Base-by-base conservation (phyloP, 2,329 filamentous ascomycete species). In the Diaporthe citri region DNA sequence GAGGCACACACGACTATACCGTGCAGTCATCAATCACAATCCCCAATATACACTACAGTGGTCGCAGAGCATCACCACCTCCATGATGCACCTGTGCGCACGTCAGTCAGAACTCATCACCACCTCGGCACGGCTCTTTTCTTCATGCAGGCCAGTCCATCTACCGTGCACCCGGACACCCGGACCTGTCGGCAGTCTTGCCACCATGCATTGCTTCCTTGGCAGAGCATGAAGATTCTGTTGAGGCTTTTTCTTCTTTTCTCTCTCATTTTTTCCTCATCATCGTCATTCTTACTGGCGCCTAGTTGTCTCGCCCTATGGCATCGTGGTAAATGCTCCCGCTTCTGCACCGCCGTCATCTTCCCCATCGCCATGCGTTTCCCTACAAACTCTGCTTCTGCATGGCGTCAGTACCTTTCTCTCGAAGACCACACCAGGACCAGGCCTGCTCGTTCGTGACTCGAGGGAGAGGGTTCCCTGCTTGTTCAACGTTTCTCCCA, bases 121-220 rank as follows among this genome's bases (percentile, higher is more conserved):
- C 52, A 34, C 43, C 43, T 48, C 43, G 43, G 43, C 43, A 48
- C 20, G 43, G 17, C 43, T 22, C 17, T 48, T 8, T 48, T 8
- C 52, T 56, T 55, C 51, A 31, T 52, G 48, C 48, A 25, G 22
- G 48, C n/a, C 48, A 6, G 4, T 10, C 52, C 59, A 62, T 62
- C 59, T 43, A n/a, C 39, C n/a, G 36, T 43, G 59, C 17, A 17
- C 34, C 62, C 62, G 31, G 31, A 17, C 41, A 52, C 22, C 46
- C 64, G 64, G 64, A 67, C 64, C 46, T 67, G 64, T 67, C 64
- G 64, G 64, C 64, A 67, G 46, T 67, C 64, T 67, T 52, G 64
- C 64, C 64, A 67, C 64, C 64, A 67, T 52, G 64, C 64, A 28
- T 28, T 31, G 13, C 64, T 41, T 25, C 46, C 64, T 67, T 64